Base-by-base conservation (phyloP, 306 rosid species). In the Citrullus amarus region DNA sequence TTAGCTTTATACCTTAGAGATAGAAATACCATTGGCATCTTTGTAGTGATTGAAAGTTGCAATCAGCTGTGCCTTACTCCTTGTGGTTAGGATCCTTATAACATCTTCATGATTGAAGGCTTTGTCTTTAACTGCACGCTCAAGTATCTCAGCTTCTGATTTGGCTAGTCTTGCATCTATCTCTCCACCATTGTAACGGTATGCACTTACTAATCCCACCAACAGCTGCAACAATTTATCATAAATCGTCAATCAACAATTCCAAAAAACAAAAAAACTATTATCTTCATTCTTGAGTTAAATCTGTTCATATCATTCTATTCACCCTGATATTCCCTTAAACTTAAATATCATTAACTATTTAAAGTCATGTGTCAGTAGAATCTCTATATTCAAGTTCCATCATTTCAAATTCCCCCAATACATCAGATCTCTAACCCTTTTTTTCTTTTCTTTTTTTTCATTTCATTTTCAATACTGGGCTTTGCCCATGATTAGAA, bases 51-150 rank as follows among this genome's bases (percentile, higher is more conserved):
- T 93, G 87, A 93, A 91, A 75, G 91, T 88, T 0, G 92, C 94
- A 51, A 88, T 80, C 85, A 92, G 91, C 80, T 92, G 97, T 0
- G 84, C 81, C 84, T 83, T 91, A 88, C 97, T 90, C 82, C 95
- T 89, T 36, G 97, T 91, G 46, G 83, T 89, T 43, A 91, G 77
- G 80, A 90, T 84, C 86, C 95, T 87, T 14, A 90, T 82, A 34
- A 89, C 83, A 82, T 93, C 98, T 58, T 90, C 98, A 75, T 76
- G 75, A 53, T 83, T 80, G 41, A 86, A 83, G 36, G 79, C 81
- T 80, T 88, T 91, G 79, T 86, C 89, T 73, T 93, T 91, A 86
- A 91, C 86, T 63, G 91, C 88, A n/a, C 87, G 84, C 36, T 88
- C 90, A 82, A 93, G 89, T 70, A 89, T 88, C 39, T 78, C 92